A percentile compares a stretch with the other conserved stretches of the same genome.
These are phyloP conservation scores for Vigna radiata DNA, from an alignment of 306 rosid species.

Conservation along the genomic window DNA sequence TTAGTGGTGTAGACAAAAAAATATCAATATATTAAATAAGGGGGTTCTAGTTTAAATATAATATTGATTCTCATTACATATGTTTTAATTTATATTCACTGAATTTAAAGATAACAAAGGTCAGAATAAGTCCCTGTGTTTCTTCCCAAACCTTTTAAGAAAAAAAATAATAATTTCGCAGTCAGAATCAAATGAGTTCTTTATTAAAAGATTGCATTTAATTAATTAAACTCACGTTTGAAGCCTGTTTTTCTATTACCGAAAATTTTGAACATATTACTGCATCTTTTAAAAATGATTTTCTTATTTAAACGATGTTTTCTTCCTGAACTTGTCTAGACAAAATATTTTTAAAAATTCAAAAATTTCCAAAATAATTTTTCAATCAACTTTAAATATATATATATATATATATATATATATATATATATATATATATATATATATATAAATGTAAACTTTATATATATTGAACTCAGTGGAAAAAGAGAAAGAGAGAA, in stretches of 20 bases:
- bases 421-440: too few relatives aligned
- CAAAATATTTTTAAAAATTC: neutral
- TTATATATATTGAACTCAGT: too few relatives aligned
- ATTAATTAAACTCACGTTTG: neutral
- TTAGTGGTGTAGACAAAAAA: too few relatives aligned
- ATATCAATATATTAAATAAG: too few relatives aligned
- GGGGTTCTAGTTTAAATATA: too few relatives aligned
- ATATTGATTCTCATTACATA: too few relatives aligned
- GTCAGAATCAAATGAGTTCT: neutral
- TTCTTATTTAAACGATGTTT: neutral
- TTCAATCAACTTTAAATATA: neutral
- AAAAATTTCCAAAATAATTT: neutral
- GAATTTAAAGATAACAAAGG: too few relatives aligned
- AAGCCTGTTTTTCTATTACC: neutral
- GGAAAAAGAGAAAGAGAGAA: too few relatives aligned
- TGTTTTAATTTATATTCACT: too few relatives aligned
- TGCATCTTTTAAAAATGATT: neutral
- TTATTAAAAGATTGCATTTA: neutral
- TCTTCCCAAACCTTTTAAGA: neutral
- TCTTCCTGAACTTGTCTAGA: neutral
- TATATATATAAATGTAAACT: neutral
- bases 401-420: too few relatives aligned
- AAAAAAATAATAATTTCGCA: neutral
- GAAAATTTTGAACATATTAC: neutral
- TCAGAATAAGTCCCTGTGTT: too few relatives aligned